Evolutionary conservation across 1,284 basidiomycete genomes (phyloP), one percentile per base, ranked within the genome.

Genomic region (Lentinus polychrous): DNA sequence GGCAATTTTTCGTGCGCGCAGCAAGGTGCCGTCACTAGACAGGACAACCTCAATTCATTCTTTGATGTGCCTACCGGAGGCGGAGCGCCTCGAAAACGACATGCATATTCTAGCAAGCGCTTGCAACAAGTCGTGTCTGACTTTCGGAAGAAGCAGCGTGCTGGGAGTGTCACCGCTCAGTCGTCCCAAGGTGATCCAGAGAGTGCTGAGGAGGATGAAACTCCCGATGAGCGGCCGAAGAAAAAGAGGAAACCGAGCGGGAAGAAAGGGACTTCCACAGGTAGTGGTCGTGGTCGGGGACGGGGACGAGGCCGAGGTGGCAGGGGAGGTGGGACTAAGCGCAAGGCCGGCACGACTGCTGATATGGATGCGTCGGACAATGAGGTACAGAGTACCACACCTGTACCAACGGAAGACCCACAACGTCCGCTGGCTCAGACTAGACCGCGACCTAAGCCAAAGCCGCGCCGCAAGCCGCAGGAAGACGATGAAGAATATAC

Each of bases 51-150:
- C 40, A 75, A 73, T 51, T 71, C 71, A 34, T 83, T 79, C 69
- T 69, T 91, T 62, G 70, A 81, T 60, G 60, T 86, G 51, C 68
- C 78, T 51, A 59, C 83, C 66, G 80, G 80, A 49, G 70, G 86
- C 12, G 80, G 80, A 36, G 75, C 78, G 56, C 91, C 92, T 0
- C 75, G 87, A 37, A 82, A 86, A 57, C 77, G 85, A 40, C 83
- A 89, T 52, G 88, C 77, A 31, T 96, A 88, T 66, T 75, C 81
- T 27, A 94, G 83, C 64, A 94, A 92, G 64, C 78, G 95, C 4
- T 70, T 99, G 53, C 91, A 97, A 63, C 76, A 91, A 53, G 92
- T 97, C 2, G 89, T 98, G 45, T 79, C 86, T 43, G 85, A 87
- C 50, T 94, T 90, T 64, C 74, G 90, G 46, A 80, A 81, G 58